Conservation (phyloP, 768 basidiomycete genomes). For the Russula compacta region DNA sequence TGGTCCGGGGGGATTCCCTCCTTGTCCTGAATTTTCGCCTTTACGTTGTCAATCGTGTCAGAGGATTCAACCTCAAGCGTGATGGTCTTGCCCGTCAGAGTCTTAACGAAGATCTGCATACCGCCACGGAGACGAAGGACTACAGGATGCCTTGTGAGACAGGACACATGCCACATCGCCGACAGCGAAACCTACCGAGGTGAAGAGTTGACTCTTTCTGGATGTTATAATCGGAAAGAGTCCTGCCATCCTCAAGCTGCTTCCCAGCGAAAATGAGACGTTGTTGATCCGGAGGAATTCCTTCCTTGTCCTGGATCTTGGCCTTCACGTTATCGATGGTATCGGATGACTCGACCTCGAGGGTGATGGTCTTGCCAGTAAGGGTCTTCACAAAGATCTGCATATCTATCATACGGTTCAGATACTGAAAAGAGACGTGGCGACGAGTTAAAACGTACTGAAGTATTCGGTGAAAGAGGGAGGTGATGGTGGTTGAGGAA, state of each 20-base stretch:
- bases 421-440: background rate
- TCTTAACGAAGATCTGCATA: conserved; percentile 44
- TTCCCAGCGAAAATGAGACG: conserved; percentile 34
- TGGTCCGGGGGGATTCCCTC: conserved; percentile 28
- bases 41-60: conserved; percentile 27
- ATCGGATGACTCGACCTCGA: conserved; percentile 31
- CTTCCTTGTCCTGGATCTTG: conserved; percentile 32
- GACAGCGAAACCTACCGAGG: conserved; percentile 22
- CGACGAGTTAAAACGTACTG: too few species aligned
- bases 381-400: conserved; percentile 32
- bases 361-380: conserved; percentile 30
- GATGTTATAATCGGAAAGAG: conserved; percentile 30
- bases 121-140: conserved; percentile 35
- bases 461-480: too few species aligned
- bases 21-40: conserved; percentile 29
- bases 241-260: conserved; percentile 50
- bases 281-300: conserved; percentile 30
- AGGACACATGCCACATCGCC: background rate
- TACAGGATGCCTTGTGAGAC: background rate
- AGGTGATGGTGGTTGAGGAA: too few species aligned
- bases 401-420: conserved; percentile 17
- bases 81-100: conserved; percentile 45
- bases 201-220: conserved; percentile 28
- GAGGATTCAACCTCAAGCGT: conserved; percentile 42
- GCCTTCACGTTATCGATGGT: conserved; percentile 31